Percentiles rank a stretch among this genome's conserved stretches.
Evolutionary conservation across 1,284 basidiomycete species (phyloP).

Genomic region (Ceratobasidium sp.): DNA sequence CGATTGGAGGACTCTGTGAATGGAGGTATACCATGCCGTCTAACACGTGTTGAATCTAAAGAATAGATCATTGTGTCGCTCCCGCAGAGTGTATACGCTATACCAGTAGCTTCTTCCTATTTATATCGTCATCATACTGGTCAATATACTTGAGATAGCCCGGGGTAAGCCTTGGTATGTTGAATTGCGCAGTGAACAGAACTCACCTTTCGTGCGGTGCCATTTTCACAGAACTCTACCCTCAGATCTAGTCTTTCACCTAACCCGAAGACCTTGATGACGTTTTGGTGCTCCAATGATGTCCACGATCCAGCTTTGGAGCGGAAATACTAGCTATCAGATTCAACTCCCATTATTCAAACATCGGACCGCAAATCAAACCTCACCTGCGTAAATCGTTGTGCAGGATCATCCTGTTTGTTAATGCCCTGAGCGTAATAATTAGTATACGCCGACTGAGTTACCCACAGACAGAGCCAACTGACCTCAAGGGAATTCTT

Average conservation of each 20-base stretch:
- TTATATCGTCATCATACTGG: neutral
- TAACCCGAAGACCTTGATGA: neutral
- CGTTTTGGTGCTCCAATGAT: slow-evolving; percentile 6
- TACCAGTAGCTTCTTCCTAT: neutral
- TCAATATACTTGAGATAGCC: slow-evolving; percentile 8
- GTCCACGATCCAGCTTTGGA: neutral
- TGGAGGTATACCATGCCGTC: slow-evolving; percentile 37
- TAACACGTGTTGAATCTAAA: too few relatives aligned
- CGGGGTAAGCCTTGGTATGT: neutral
- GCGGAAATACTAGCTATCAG: neutral
- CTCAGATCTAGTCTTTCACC: neutral
- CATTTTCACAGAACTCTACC: slow-evolving; percentile 2
- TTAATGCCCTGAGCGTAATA: too few relatives aligned
- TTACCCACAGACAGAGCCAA: too few relatives aligned
- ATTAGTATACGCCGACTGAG: too few relatives aligned
- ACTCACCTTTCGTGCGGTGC: neutral
- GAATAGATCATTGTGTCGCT: too few relatives aligned
- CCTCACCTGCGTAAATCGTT: too few relatives aligned
- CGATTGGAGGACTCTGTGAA: slow-evolving; percentile 24
- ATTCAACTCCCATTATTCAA: neutral
- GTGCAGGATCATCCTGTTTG: too few relatives aligned
- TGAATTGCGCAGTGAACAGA: neutral
- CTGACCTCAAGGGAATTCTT: too few relatives aligned
- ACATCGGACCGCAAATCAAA: too few relatives aligned
- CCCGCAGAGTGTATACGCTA: neutral